phyloP scores from a whole-genome alignment of 176 grass and related monocot species.

The Carex myosuroides region DNA sequence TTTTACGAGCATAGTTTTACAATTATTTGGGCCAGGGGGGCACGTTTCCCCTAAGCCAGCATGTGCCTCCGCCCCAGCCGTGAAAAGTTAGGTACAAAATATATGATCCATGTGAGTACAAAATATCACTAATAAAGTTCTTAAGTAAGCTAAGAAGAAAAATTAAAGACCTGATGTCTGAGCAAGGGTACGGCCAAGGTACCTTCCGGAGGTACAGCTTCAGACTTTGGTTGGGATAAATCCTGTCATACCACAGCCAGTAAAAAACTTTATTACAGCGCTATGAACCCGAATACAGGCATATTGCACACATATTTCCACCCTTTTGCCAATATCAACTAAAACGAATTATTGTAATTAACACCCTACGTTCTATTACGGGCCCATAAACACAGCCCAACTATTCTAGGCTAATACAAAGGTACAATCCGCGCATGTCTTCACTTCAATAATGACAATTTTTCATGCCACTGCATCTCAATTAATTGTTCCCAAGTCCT shows the following conservation, averaged over 20 bases:
- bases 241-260: slow-evolving; percentile 49
- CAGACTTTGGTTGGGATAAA: slow-evolving; percentile 74
- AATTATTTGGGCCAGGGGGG: background rate
- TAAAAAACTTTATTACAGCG: slow-evolving; percentile 25
- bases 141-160: background rate
- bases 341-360: background rate
- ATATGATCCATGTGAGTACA: background rate
- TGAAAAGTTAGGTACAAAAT: background rate
- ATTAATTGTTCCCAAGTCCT: background rate
- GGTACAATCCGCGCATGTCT: background rate
- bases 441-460: background rate
- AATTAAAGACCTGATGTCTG: slow-evolving; percentile 74
- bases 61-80: background rate
- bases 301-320: background rate
- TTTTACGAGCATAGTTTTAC: background rate
- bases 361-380: background rate
- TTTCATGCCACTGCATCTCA: background rate
- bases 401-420: slow-evolving; percentile 1
- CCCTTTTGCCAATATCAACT: background rate
- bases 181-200: slow-evolving; percentile 74
- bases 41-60: background rate
- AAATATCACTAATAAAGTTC: background rate
- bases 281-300: slow-evolving; percentile 10
- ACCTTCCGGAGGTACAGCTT: slow-evolving; percentile 82
- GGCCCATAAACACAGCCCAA: background rate